Evolutionary conservation across 176 grass and related monocot species (phyloP).

Genomic region (Rhynchospora pubera): DNA sequence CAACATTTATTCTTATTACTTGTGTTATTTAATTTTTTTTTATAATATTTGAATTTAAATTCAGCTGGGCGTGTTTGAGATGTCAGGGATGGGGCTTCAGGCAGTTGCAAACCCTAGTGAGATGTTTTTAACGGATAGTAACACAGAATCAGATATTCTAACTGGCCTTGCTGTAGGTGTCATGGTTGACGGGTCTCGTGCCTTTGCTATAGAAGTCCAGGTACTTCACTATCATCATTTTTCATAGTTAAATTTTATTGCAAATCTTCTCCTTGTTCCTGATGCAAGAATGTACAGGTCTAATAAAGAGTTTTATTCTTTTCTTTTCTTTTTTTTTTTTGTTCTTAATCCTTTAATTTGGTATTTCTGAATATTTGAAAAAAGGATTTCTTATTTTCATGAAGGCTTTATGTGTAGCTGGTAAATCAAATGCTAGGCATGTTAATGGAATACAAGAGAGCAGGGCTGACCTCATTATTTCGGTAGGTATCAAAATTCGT

Average conservation of each 20-base stretch:
- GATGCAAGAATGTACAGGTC: neutral
- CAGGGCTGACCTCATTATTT: constrained; percentile 68
- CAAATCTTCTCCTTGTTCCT: neutral
- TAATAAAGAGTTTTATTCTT: neutral
- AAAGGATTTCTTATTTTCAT: constrained; percentile 23
- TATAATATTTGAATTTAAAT: constrained; percentile 11
- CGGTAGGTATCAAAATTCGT: constrained; percentile 44
- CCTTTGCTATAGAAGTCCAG: constrained; percentile 90
- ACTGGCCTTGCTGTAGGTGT: constrained; percentile 89
- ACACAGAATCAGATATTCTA: constrained; percentile 72
- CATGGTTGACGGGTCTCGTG: constrained; percentile 73
- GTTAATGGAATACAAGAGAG: constrained; percentile 46
- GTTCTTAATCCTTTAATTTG: constrained; percentile 19
- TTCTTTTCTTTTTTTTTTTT: neutral
- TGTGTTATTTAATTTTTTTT: neutral
- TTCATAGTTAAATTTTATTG: constrained; percentile 26
- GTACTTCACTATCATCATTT: constrained; percentile 30
- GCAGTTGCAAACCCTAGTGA: constrained; percentile 79
- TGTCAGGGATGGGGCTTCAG: constrained; percentile 75
- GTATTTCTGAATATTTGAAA: neutral
- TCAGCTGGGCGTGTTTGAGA: constrained; percentile 96
- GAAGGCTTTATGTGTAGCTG: constrained; percentile 77
- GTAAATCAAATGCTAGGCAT: constrained; percentile 30
- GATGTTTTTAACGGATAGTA: constrained; percentile 78
- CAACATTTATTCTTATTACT: neutral